A percentile compares a stretch with the other conserved stretches of the same genome.
These are phyloP conservation scores for Nyctanthes arbortristis DNA, from an alignment of 257 asterid genomes.

Conservation along the genomic window DNA sequence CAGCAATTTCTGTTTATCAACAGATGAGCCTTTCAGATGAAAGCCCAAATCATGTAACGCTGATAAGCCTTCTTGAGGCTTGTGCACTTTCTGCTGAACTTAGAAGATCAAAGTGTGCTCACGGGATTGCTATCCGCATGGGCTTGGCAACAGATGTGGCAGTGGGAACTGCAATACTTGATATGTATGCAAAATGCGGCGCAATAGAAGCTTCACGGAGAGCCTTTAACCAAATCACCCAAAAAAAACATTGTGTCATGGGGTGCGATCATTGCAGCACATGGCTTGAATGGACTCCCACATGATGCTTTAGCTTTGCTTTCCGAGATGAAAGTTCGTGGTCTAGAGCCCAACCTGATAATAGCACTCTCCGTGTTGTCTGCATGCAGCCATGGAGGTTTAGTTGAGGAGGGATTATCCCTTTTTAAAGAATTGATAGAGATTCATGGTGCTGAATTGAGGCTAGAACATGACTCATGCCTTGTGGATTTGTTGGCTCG, in stretches of 20 bases:
- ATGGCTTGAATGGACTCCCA: conserved; percentile 78
- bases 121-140: conserved; percentile 64
- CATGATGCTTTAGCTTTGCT: conserved; percentile 65
- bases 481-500: conserved; percentile 87
- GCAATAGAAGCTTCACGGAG: conserved; percentile 60
- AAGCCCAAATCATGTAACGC: conserved; percentile 51
- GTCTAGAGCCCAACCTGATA: conserved; percentile 66
- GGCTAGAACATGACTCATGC: conserved; percentile 78
- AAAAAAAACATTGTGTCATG: conserved; percentile 65
- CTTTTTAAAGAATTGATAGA: conserved; percentile 49
- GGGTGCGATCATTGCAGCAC: conserved; percentile 82
- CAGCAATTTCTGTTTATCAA: conserved; percentile 60
- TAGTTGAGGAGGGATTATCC: conserved; percentile 71
- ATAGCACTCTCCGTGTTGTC: conserved; percentile 67
- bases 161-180: conserved; percentile 80
- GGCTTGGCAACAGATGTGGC: conserved; percentile 62
- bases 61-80: conserved; percentile 78
- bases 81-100: conserved; percentile 74
- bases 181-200: conserved; percentile 90
- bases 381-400: conserved; percentile 94
- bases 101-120: conserved; percentile 63
- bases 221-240: conserved; percentile 59
- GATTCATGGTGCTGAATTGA: conserved; percentile 41
- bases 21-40: conserved; percentile 47
- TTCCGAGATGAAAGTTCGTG: conserved; percentile 58